Conservation (phyloP, 2,329 filamentous ascomycete genomes). For the Cladobotryum mycophilum region DNA sequence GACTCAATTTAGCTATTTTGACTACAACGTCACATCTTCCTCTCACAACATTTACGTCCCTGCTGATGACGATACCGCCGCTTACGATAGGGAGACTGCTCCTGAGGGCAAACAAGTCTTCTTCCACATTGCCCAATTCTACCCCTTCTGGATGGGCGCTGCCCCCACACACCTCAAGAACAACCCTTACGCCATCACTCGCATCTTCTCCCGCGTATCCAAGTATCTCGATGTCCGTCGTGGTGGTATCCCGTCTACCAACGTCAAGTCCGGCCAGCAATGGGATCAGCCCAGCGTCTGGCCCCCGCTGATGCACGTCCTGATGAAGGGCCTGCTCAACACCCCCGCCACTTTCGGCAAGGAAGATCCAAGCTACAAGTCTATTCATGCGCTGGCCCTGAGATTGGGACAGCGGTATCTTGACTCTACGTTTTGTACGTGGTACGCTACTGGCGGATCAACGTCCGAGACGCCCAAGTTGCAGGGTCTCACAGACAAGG, state of each 20-base stretch:
- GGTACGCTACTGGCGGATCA: slow-evolving; percentile 59
- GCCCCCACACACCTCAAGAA: slow-evolving; percentile 50
- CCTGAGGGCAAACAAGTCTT: slow-evolving; percentile 50
- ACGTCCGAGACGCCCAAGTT: slow-evolving; percentile 48
- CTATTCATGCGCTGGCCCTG: slow-evolving; percentile 50
- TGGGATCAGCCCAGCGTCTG: slow-evolving; percentile 68
- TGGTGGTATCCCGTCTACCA: slow-evolving; percentile 58
- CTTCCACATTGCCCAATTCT: slow-evolving; percentile 56
- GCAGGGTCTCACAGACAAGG: slow-evolving; percentile 34
- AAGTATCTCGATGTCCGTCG: slow-evolving; percentile 43
- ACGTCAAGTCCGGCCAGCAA: slow-evolving; percentile 55
- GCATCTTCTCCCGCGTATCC: slow-evolving; percentile 47
- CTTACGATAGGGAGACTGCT: slow-evolving; percentile 31
- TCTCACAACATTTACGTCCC: slow-evolving; percentile 50
- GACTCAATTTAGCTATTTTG: slow-evolving; percentile 58
- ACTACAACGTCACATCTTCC: slow-evolving; percentile 58
- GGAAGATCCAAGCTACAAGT: slow-evolving; percentile 47
- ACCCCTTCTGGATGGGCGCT: slow-evolving; percentile 64
- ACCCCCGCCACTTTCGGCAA: slow-evolving; percentile 50
- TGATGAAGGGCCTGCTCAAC: slow-evolving; percentile 56
- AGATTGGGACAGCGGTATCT: slow-evolving; percentile 58
- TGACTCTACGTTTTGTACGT: slow-evolving; percentile 63
- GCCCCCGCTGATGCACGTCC: slow-evolving; percentile 59
- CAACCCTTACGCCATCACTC: slow-evolving; percentile 52
- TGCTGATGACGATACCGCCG: slow-evolving; percentile 35